Conservation (phyloP, 768 basidiomycete genomes). For the Mycena kentingensis region DNA sequence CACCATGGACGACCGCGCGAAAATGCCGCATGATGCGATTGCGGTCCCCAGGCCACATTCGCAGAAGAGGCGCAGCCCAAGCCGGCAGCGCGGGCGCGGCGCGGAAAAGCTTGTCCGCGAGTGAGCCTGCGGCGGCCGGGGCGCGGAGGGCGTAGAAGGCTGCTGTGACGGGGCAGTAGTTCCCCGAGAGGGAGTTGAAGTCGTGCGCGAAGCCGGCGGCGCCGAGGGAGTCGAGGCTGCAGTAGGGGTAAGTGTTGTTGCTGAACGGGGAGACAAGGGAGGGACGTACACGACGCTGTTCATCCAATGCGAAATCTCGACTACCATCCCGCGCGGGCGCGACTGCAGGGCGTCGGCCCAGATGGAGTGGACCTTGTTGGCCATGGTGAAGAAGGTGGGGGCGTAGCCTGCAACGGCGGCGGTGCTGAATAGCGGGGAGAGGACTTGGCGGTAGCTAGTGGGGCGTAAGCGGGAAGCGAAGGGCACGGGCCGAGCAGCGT, state of each 20-base stretch:
- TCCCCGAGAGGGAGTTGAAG: slow-evolving; percentile 37
- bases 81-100: neutral
- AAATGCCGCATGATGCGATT: slow-evolving; percentile 17
- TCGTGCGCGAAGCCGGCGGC: slow-evolving; percentile 40
- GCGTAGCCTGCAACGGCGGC: slow-evolving; percentile 2
- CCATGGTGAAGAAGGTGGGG: slow-evolving; percentile 8
- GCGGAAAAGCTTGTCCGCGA: slow-evolving; percentile 11
- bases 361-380: slow-evolving; percentile 6
- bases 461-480: neutral
- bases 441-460: slow-evolving; percentile 16
- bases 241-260: neutral
- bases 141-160: slow-evolving; percentile 16
- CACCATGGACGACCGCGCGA: neutral
- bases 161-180: slow-evolving; percentile 30
- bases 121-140: neutral
- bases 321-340: slow-evolving; percentile 15
- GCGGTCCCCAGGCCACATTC: slow-evolving; percentile 5
- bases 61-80: neutral
- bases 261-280: neutral
- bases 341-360: slow-evolving; percentile 13
- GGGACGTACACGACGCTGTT: slow-evolving; percentile 18
- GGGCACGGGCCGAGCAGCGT: neutral
- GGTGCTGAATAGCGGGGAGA: slow-evolving; percentile 15
- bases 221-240: slow-evolving; percentile 36
- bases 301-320: slow-evolving; percentile 22